These are phyloP conservation scores for Ogataea hybrid DNA, from an alignment of 1,139 yeast genomes.

Conservation along the genomic window DNA sequence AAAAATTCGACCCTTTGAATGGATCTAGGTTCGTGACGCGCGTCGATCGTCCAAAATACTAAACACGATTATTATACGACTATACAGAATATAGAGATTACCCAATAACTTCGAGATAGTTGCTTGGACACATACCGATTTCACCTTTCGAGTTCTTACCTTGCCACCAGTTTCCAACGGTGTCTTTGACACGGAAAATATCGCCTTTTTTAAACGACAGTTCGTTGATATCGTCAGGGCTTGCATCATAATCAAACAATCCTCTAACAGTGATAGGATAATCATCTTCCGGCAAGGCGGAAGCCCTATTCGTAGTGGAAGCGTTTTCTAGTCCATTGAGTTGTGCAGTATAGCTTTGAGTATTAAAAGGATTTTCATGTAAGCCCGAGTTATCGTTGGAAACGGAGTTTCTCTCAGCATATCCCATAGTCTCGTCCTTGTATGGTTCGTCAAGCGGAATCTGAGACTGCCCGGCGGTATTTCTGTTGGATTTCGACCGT, in stretches of 20 bases:
- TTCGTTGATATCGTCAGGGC: constrained; percentile 92
- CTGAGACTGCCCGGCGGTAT: constrained; percentile 27
- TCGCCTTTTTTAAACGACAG: constrained; percentile 90
- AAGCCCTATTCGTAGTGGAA: constrained; percentile 16
- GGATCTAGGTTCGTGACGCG: not conserved
- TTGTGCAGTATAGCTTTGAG: constrained; percentile 19
- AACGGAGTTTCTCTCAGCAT: constrained; percentile 10
- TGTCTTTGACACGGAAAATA: constrained; percentile 84
- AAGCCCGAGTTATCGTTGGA: constrained; percentile 4
- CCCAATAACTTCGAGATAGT: constrained; percentile 66
- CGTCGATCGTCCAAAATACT: constrained; percentile 2
- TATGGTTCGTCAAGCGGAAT: constrained; percentile 28
- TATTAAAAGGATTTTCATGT: constrained; percentile 24
- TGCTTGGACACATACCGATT: constrained; percentile 95
- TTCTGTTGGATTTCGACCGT: constrained; percentile 26
- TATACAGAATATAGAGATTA: not conserved
- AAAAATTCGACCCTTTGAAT: not conserved
- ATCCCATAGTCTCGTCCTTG: constrained; percentile 33
- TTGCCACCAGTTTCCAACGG: constrained; percentile 99
- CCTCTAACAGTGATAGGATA: constrained; percentile 89
- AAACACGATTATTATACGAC: not conserved
- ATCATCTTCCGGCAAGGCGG: constrained; percentile 32
- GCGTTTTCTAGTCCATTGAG: constrained; percentile 30
- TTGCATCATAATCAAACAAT: constrained; percentile 84
- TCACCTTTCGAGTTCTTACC: constrained; percentile 88